phyloP scores from a whole-genome alignment of 2,329 filamentous ascomycete genomes.

The Cytospora leucostoma region DNA sequence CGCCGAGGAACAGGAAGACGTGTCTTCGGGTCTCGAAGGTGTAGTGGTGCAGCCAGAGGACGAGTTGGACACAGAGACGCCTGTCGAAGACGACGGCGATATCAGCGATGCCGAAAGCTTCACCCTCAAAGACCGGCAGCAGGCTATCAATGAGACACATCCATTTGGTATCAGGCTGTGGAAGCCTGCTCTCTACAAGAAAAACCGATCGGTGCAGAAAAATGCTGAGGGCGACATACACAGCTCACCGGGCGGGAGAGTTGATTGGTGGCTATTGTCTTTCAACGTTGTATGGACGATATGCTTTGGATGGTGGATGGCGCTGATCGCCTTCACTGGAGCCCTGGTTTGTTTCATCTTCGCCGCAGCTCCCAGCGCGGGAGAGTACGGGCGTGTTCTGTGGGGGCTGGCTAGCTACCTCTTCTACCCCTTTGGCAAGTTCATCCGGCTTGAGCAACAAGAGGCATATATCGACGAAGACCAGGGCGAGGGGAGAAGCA shows the following conservation, averaged over 20 bases:
- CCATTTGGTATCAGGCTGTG: slow-evolving; percentile 98
- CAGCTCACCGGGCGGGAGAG: slow-evolving; percentile 84
- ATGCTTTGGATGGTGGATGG: slow-evolving; percentile 95
- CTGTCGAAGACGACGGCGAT: slow-evolving; percentile 63
- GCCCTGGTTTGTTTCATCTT: slow-evolving; percentile 79
- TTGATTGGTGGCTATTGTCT: slow-evolving; percentile 79
- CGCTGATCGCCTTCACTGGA: slow-evolving; percentile 71
- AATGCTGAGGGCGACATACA: slow-evolving; percentile 97
- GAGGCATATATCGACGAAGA: slow-evolving; percentile 95
- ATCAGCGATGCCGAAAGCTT: slow-evolving; percentile 96
- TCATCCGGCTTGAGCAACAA: slow-evolving; percentile 89
- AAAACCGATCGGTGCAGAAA: slow-evolving; percentile 92
- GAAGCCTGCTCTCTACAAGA: slow-evolving; percentile 99
- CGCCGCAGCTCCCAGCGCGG: slow-evolving; percentile 74
- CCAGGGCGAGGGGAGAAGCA: slow-evolving; percentile 91
- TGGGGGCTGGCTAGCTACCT: slow-evolving; percentile 84
- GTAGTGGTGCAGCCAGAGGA: slow-evolving; percentile 36
- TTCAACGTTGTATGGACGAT: slow-evolving; percentile 92
- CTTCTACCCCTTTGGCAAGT: slow-evolving; percentile 96
- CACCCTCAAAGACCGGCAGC: slow-evolving; percentile 92
- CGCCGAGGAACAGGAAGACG: slow-evolving; percentile 28
- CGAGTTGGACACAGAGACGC: slow-evolving; percentile 40
- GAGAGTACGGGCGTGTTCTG: slow-evolving; percentile 83
- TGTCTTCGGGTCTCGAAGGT: background rate
- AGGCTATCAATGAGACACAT: slow-evolving; percentile 98